A percentile compares a stretch with the other conserved stretches of the same genome.
phyloP scores from a whole-genome alignment of 148 eudicot species.

The Cornus controversa region DNA sequence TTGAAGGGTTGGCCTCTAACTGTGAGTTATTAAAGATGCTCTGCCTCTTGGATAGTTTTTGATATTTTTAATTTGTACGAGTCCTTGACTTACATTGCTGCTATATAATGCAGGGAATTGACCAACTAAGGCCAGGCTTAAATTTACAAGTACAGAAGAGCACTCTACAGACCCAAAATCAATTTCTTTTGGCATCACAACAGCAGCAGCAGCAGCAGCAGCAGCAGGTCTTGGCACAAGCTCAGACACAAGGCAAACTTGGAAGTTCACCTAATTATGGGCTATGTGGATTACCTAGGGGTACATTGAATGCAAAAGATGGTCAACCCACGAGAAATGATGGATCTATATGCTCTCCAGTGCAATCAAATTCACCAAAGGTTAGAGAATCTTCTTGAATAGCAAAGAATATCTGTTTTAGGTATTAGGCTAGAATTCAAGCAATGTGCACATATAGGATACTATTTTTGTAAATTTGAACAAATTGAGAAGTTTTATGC shows the following conservation, averaged over 20 bases:
- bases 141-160: slow-evolving; percentile 79
- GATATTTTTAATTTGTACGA: not conserved
- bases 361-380: slow-evolving; percentile 92
- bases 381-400: slow-evolving; percentile 29
- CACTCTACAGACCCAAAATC: slow-evolving; percentile 64
- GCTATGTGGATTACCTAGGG: slow-evolving; percentile 83
- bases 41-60: slow-evolving; percentile 2
- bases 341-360: slow-evolving; percentile 77
- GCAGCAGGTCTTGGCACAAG: slow-evolving; percentile 81
- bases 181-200: slow-evolving; percentile 77
- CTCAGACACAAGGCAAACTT: slow-evolving; percentile 79
- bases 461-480: not conserved
- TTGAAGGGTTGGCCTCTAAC: slow-evolving; percentile 99
- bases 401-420: not conserved
- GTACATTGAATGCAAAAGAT: slow-evolving; percentile 74
- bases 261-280: slow-evolving; percentile 80
- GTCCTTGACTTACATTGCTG: slow-evolving; percentile 11
- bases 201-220: slow-evolving; percentile 91
- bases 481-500: not conserved
- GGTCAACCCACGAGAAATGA: slow-evolving; percentile 86
- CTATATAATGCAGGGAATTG: slow-evolving; percentile 63
- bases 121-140: slow-evolving; percentile 65
- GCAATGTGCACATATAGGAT: not conserved
- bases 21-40: slow-evolving; percentile 43
- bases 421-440: not conserved